phyloP scores from a whole-genome alignment of 352 stramenopile genomes.

The Blastocystis sp. region DNA sequence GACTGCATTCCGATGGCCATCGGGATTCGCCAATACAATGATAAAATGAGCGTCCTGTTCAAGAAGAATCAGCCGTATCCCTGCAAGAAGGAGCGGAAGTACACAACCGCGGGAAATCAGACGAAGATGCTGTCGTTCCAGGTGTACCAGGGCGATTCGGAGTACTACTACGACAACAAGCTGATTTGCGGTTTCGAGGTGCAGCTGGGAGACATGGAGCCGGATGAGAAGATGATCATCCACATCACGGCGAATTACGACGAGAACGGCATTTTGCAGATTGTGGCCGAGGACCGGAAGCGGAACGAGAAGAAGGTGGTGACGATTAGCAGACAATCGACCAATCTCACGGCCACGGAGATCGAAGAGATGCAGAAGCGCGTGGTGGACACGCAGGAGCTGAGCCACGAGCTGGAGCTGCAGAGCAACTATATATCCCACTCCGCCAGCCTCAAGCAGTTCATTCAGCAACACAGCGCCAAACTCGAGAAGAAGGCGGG shows the following conservation, averaged over 20 bases:
- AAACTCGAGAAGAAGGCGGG: neutral
- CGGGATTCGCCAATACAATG: conserved; percentile 95
- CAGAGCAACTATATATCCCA: neutral
- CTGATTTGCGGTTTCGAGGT: conserved; percentile 88
- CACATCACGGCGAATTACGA: conserved; percentile 97
- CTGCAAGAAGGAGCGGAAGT: conserved; percentile 96
- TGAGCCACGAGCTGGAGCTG: neutral
- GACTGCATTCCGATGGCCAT: conserved; percentile 94
- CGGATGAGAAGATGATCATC: conserved; percentile 92
- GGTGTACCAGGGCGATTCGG: conserved; percentile 96
- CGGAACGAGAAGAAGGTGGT: conserved; percentile 95
- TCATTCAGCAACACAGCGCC: neutral
- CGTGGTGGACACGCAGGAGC: neutral
- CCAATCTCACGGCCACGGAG: conserved; percentile 92
- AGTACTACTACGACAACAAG: conserved; percentile 97
- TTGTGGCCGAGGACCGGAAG: conserved; percentile 93
- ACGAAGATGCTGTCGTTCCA: conserved; percentile 86
- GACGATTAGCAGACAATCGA: conserved; percentile 96
- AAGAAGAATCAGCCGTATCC: conserved; percentile 94
- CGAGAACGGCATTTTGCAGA: conserved; percentile 96
- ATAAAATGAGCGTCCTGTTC: conserved; percentile 98
- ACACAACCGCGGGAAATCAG: conserved; percentile 98
- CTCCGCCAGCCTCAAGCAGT: neutral
- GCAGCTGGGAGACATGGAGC: conserved; percentile 92
- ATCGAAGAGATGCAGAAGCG: conserved; percentile 89